phyloP scores from a whole-genome alignment of 345 rosid genomes.

The Euphorbia tirucalli region DNA sequence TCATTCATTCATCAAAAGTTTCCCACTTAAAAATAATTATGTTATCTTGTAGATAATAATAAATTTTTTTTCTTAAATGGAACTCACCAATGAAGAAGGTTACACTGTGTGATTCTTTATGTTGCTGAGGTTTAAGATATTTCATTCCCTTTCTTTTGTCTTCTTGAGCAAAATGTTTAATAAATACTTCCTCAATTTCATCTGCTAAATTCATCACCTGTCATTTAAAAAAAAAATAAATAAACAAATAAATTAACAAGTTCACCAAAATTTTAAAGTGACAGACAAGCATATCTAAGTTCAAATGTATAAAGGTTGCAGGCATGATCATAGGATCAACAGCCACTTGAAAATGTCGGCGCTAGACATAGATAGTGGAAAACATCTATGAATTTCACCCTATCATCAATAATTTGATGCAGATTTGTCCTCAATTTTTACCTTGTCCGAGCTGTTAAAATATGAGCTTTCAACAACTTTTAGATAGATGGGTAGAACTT shows the following conservation, averaged over 20 bases:
- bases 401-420: conserved; percentile 5
- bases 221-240: conserved; percentile 40
- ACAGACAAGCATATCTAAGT: conserved; percentile 37
- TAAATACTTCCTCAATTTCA: conserved; percentile 82
- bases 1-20: conserved; percentile 6
- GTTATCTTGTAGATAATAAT: not conserved
- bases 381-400: conserved; percentile 23
- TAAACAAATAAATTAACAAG: too few species aligned
- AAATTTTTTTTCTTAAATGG: not conserved
- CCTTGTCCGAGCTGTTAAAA: conserved; percentile 94
- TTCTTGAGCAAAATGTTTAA: conserved; percentile 76
- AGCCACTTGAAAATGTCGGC: conserved; percentile 48
- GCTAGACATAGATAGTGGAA: conserved; percentile 26
- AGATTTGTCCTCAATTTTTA: conserved; percentile 27
- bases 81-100: conserved; percentile 93
- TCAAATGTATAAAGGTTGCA: conserved; percentile 20
- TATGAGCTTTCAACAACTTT: conserved; percentile 94
- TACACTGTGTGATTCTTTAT: conserved; percentile 72
- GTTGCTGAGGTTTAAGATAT: conserved; percentile 83
- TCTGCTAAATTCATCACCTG: conserved; percentile 84
- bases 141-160: conserved; percentile 87
- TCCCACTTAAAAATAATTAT: conserved; percentile 2
- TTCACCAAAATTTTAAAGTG: not conserved
- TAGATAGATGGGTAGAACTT: conserved; percentile 84
- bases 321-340: conserved; percentile 20